Evolutionary conservation across 106 monocot genomes (phyloP).

Genomic region (Triglochin maritima): DNA sequence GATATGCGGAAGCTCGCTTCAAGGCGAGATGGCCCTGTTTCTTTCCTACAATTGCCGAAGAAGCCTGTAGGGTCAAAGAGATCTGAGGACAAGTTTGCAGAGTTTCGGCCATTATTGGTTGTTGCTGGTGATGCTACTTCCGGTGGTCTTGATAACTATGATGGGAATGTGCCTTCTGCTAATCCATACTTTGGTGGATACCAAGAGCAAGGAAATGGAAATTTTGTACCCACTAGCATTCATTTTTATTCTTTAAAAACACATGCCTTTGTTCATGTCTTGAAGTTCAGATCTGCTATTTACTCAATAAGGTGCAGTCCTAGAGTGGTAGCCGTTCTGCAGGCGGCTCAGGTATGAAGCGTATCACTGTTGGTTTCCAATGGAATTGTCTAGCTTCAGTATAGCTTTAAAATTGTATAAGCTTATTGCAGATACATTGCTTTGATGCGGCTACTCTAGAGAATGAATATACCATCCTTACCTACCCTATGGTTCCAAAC

Average conservation of each 20-base stretch:
- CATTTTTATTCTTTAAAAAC: slow-evolving; percentile 78
- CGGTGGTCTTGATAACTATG: slow-evolving; percentile 17
- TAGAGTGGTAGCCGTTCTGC: slow-evolving; percentile 74
- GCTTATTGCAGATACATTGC: slow-evolving; percentile 79
- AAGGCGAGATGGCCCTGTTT: slow-evolving; percentile 60
- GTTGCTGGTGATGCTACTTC: slow-evolving; percentile 40
- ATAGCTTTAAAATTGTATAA: background rate
- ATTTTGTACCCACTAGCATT: slow-evolving; percentile 43
- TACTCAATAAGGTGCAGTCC: slow-evolving; percentile 73
- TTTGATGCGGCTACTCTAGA: slow-evolving; percentile 80
- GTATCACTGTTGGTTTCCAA: background rate
- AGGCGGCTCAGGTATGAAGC: slow-evolving; percentile 58
- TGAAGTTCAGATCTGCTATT: slow-evolving; percentile 78
- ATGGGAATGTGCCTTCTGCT: slow-evolving; percentile 7
- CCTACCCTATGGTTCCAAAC: slow-evolving; percentile 37
- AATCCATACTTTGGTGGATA: slow-evolving; percentile 25
- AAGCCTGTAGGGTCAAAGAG: slow-evolving; percentile 31
- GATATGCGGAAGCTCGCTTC: slow-evolving; percentile 62
- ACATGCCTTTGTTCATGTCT: slow-evolving; percentile 71
- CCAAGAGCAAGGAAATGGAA: slow-evolving; percentile 44
- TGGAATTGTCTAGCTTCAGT: background rate
- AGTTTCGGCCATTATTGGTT: slow-evolving; percentile 46
- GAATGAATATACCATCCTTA: slow-evolving; percentile 84
- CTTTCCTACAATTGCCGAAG: slow-evolving; percentile 60
- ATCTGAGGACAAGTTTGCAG: slow-evolving; percentile 36